Evolutionary conservation across 2,329 filamentous ascomycete species (phyloP).

Genomic region (Laburnicola sp.): DNA sequence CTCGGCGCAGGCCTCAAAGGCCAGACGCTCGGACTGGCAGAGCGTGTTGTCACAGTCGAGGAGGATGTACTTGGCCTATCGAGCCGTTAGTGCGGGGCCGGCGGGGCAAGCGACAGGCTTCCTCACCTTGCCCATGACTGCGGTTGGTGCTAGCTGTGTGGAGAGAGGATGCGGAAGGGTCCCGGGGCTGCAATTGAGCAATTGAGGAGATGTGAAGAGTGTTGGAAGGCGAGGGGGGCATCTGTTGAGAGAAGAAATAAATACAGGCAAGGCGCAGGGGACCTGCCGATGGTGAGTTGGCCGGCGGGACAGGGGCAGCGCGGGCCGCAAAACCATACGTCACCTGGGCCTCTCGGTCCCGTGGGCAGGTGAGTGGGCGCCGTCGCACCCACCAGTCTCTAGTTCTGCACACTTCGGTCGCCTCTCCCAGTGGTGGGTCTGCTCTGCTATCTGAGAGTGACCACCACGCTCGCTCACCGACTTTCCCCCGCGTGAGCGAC

Average conservation of each 20-base stretch:
- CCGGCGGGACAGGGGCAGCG: conserved; percentile 19
- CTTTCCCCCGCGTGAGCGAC: conserved; percentile 7
- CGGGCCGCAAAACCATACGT: conserved; percentile 17
- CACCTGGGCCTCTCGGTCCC: conserved; percentile 2
- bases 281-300: conserved; percentile 24
- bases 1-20: conserved; percentile 87
- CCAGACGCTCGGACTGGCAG: conserved; percentile 85
- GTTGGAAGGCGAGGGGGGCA: conserved; percentile 14
- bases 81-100: conserved; percentile 24
- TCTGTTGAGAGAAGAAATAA: conserved; percentile 35
- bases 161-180: conserved; percentile 12
- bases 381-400: conserved; percentile 11
- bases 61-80: conserved; percentile 54
- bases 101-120: conserved; percentile 13
- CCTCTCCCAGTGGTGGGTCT: neutral
- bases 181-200: conserved; percentile 25
- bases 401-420: conserved; percentile 3
- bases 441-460: neutral
- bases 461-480: conserved; percentile 4
- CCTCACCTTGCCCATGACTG: conserved; percentile 39
- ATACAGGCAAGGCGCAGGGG: conserved; percentile 17
- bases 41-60: conserved; percentile 81
- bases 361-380: conserved; percentile 20
- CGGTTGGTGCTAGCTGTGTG: conserved; percentile 15
- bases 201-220: conserved; percentile 12